Evolutionary conservation across 2,329 filamentous ascomycete genomes (phyloP), one percentile per base, ranked within the genome.

Genomic region (Dothistroma pini): DNA sequence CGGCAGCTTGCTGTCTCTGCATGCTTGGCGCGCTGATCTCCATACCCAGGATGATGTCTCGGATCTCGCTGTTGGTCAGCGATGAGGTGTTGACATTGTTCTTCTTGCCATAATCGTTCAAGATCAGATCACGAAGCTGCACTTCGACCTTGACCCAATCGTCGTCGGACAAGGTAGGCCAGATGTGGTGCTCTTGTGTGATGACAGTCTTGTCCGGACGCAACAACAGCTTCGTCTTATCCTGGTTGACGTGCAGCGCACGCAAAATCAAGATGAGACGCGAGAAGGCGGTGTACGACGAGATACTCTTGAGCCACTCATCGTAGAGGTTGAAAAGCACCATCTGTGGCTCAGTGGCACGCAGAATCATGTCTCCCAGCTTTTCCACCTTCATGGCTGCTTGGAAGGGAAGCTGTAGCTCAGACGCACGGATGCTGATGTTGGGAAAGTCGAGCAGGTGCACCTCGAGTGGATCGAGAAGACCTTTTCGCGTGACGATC

Each of bases 81-180:
- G 92, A 96, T 16, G 96, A 96, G 12, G 95, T 93, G 71, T 99
- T 99, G 80, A 99, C 95, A 70, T 97, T 99, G 82, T 99, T 99
- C 85, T 99, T 99, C 85, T 97, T 99, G 74, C 95, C 95, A 74
- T 99, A 99, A 75, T 99, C 95, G 69, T 97, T 97, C 68, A 99
- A 75, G 71, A 99, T 99, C 67, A 99, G 81, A 81, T 99, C 95
- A 75, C 95, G 89, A 48, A 99, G 81, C 74, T 96, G 91, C 51
- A 92, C 92, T 82, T 99, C 95, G n/a, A 99, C 91, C 85, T 97
- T 97, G 78, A 99, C 95, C 95, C 95, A 99, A 65, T 96, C 93
- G 70, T 99, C 95, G 66, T 99, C 95, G 0, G 90, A 88, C 58
- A 99, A 80, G 0, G 91, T 89, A 0, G 95, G 95, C 95, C 95